Evolutionary conservation across 164 flowering plant species (phyloP), one percentile per base, ranked within the genome.

Genomic region (Vitis rotundifolia): DNA sequence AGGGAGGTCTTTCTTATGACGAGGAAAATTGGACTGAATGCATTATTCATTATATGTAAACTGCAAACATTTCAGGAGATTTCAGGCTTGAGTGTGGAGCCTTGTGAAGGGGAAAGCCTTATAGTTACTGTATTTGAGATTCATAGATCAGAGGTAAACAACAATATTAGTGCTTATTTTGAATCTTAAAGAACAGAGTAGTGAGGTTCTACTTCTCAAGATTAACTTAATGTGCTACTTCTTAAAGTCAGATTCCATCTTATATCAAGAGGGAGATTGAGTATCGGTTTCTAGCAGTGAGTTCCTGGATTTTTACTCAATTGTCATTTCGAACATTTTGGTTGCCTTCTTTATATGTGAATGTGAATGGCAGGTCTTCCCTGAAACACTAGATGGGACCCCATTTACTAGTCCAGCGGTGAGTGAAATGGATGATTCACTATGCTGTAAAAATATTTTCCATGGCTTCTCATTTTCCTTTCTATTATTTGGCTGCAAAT

Each of bases 51-150:
- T 37, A 37, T 37, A 37, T 37, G 44, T 22, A 37, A 37, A 37
- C 7, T 37, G 44, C 44, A 37, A 26, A 22, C 13, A 13, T 80
- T 74, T 63, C 88, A 93, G 98, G 98, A 95, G 76, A 89, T 93
- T 68, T 93, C 99, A 29, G 91, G 98, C 77, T 80, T 95, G 63
- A 92, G 97, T 53, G 97, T 90, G 64, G 99, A 95, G 84, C 94
- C 96, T n/a, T 89, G 88, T 80, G 91, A 88, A 76, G 89, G 88
- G 9, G 98, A 92, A 81, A 83, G 80, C n/a, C 88, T 95, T 18
- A 56, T 95, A 22, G 84, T 95, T 57, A 91, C 93, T 11, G 92
- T 89, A 18, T 95, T 95, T 72, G 99, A 91, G 79, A 88, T 94
- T 59, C 71, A 77, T 15, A 77, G 67, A 84, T 84, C 89, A 9